These are phyloP conservation scores for Acanthamoeba quina DNA, from an alignment of 208 protist genomes.

Conservation along the genomic window DNA sequence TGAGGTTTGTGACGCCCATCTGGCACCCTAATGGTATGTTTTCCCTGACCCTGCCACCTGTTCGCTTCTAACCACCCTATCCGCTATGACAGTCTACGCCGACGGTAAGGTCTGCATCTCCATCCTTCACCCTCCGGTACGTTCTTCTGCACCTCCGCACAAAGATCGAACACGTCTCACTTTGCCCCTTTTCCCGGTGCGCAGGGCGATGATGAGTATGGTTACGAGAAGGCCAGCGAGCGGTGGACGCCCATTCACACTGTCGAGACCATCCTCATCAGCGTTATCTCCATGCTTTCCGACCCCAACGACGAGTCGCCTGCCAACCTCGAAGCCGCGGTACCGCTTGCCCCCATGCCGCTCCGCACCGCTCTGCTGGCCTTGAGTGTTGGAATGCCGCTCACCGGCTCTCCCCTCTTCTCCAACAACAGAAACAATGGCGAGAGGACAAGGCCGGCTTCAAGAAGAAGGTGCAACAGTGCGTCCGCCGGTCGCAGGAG, in stretches of 20 bases:
- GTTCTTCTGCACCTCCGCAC: slow-evolving; percentile 72
- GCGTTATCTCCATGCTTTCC: slow-evolving; percentile 92
- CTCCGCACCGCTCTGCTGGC: not conserved
- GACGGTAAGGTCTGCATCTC: slow-evolving; percentile 92
- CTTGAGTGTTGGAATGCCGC: not conserved
- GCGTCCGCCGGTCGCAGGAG: slow-evolving; percentile 82
- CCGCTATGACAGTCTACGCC: slow-evolving; percentile 84
- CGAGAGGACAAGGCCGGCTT: slow-evolving; percentile 81
- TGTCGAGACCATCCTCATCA: slow-evolving; percentile 92
- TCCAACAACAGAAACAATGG: slow-evolving; percentile 83
- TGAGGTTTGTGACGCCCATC: slow-evolving; percentile 90
- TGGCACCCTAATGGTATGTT: slow-evolving; percentile 93
- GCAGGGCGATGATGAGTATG: slow-evolving; percentile 84
- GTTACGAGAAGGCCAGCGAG: slow-evolving; percentile 90
- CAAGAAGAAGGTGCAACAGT: slow-evolving; percentile 87
- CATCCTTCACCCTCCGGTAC: slow-evolving; percentile 90
- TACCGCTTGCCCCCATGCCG: slow-evolving; percentile 69
- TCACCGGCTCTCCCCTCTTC: not conserved
- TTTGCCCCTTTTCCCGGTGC: not conserved
- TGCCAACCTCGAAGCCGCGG: slow-evolving; percentile 93
- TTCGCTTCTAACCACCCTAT: not conserved
- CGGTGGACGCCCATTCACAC: slow-evolving; percentile 91
- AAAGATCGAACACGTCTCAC: not conserved
- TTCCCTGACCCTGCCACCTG: not conserved
- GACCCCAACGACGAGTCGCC: slow-evolving; percentile 93